phyloP scores from a whole-genome alignment of 345 rosid genomes.

The Arabis hirsuta region DNA sequence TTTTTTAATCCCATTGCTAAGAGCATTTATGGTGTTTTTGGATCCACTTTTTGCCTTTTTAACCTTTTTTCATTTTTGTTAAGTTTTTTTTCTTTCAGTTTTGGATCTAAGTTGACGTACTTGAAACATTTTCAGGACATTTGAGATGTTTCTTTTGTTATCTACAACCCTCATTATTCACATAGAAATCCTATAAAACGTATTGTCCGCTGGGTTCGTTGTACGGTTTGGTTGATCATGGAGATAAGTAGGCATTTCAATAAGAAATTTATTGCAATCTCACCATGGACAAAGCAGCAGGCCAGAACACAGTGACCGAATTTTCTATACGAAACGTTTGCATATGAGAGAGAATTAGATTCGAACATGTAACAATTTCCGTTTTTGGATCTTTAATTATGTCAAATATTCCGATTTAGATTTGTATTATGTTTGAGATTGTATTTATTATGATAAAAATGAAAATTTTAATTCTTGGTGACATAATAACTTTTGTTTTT shows the following conservation, averaged over 20 bases:
- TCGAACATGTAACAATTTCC: neutral
- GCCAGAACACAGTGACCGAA: neutral
- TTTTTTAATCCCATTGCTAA: neutral
- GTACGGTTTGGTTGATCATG: neutral
- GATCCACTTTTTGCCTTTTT: neutral
- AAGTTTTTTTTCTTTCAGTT: neutral
- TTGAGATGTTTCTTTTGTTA: neutral
- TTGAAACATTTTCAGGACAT: neutral
- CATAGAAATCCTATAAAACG: neutral
- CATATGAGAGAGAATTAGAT: neutral
- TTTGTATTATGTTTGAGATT: conserved; percentile 3
- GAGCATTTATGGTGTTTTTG: neutral
- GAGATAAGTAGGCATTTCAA: conserved; percentile 4
- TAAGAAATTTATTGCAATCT: neutral
- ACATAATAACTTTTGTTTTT: neutral
- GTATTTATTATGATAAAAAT: neutral
- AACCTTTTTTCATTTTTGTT: neutral
- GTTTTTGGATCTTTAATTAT: neutral
- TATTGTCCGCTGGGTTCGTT: neutral
- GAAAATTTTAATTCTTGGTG: neutral
- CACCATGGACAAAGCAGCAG: neutral
- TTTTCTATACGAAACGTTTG: neutral
- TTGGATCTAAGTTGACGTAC: neutral
- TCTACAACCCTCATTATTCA: neutral
- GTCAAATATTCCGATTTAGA: neutral